phyloP scores from a whole-genome alignment of 2,329 filamentous ascomycete species.

The Aureobasidium pullulans region DNA sequence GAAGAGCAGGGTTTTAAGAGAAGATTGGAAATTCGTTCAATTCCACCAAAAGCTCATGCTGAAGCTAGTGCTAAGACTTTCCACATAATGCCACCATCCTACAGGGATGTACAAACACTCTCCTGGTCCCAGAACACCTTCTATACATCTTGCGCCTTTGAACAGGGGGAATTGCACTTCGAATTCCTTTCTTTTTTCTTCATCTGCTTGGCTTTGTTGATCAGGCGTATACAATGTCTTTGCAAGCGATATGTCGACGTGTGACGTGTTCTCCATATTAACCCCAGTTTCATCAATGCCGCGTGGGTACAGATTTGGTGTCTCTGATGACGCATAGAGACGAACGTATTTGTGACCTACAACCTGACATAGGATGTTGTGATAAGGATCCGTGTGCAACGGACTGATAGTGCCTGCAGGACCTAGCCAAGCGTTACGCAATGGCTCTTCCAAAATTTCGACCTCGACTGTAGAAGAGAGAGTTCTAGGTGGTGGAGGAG shows the following conservation, averaged over 20 bases:
- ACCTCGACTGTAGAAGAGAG: slow-evolving; percentile 53
- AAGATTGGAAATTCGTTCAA: slow-evolving; percentile 21
- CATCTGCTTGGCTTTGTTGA: slow-evolving; percentile 13
- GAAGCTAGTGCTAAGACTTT: slow-evolving; percentile 76
- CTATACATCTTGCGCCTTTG: slow-evolving; percentile 56
- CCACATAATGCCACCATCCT: slow-evolving; percentile 98
- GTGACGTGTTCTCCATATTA: slow-evolving; percentile 88
- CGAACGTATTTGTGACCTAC: slow-evolving; percentile 89
- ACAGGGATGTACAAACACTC: slow-evolving; percentile 84
- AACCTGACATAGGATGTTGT: slow-evolving; percentile 85
- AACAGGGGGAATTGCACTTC: slow-evolving; percentile 47
- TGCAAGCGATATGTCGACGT: slow-evolving; percentile 54
- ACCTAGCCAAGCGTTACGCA: slow-evolving; percentile 89
- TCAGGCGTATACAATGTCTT: slow-evolving; percentile 17
- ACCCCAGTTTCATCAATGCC: slow-evolving; percentile 59
- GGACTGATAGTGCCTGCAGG: slow-evolving; percentile 83
- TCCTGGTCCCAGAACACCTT: slow-evolving; percentile 71
- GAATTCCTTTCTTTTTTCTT: slow-evolving; percentile 24
- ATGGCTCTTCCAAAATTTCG: slow-evolving; percentile 44
- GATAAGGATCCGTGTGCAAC: slow-evolving; percentile 86
- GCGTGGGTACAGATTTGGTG: slow-evolving; percentile 52
- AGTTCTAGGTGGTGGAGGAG: slow-evolving; percentile 63
- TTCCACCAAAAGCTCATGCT: slow-evolving; percentile 98
- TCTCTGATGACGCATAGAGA: slow-evolving; percentile 65
- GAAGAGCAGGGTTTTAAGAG: neutral